Base-by-base conservation (phyloP, 257 asterid species). In the Lycium ferocissimum region DNA sequence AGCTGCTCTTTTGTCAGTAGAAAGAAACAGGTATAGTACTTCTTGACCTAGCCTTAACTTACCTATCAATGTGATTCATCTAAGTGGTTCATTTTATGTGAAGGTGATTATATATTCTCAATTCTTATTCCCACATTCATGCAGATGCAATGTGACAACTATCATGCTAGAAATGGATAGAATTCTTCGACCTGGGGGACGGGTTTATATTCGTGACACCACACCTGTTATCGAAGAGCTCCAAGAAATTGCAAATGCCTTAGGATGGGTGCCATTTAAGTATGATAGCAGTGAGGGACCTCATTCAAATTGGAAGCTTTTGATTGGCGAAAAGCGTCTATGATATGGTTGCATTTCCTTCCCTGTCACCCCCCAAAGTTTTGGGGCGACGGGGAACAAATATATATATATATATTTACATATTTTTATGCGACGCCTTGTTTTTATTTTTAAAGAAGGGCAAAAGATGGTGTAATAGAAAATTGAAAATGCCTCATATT, bases 161-260 rank as follows among this genome's bases (percentile, higher is more conserved):
- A 93, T 93, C 58, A 89, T 93, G 94, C 88, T 93, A 80, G 97
- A 93, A 86, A 93, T 93, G 93, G 95, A 93, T 51, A 91, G 97
- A 54, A 91, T 92, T 65, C 88, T 94, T 18, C 86, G 96, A 84
- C 95, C 96, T 1, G 95, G 94, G 9, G 96, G 97, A 20, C 92
- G 89, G 8, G 97, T 67, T 58, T 93, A 90, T 86, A 91, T 93
- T 11, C 96, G 91, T 0, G 96, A 93, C 88, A 82, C 83, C 0
- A 85, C 81, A n/a, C 22, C 75, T 14, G 88, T 89, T n/a, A 87
- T 93, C 20, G 72, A 91, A 62, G 85, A 91, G 61, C 92, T 93
- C 10, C 26, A 79, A 83, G 91, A 90, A 73, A 89, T 91, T 47
- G 93, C 89, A 79, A 86, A 67, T 0, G 95, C 95, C 0, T 20